Evolutionary conservation across 768 basidiomycete genomes (phyloP).

Genomic region (Boletus sp.): DNA sequence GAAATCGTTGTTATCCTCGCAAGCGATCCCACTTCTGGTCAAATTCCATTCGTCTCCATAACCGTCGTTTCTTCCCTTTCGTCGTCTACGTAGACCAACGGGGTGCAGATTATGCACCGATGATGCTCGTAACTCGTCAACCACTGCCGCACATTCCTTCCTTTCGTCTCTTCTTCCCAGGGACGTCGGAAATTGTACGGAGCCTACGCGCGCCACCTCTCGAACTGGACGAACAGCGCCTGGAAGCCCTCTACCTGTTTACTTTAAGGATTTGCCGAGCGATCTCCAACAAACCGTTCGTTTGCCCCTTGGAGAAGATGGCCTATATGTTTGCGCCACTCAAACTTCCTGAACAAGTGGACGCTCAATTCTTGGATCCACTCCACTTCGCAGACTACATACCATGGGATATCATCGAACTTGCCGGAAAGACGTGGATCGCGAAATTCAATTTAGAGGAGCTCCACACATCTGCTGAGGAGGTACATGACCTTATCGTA

Average conservation of each 20-base stretch:
- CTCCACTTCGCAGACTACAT: slow-evolving; percentile 44
- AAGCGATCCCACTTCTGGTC: slow-evolving; percentile 70
- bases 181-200: slow-evolving; percentile 41
- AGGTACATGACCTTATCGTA: slow-evolving; percentile 62
- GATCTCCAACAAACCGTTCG: slow-evolving; percentile 65
- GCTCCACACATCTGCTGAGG: slow-evolving; percentile 26
- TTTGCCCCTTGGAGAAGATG: slow-evolving; percentile 53
- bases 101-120: slow-evolving; percentile 46
- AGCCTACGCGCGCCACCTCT: slow-evolving; percentile 51
- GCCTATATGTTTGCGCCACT: slow-evolving; percentile 71
- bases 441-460: slow-evolving; percentile 45
- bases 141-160: slow-evolving; percentile 58
- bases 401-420: slow-evolving; percentile 60
- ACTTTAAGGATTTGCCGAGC: slow-evolving; percentile 62
- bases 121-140: slow-evolving; percentile 64
- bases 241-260: slow-evolving; percentile 54
- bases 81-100: slow-evolving; percentile 38
- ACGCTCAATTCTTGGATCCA: slow-evolving; percentile 25
- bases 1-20: slow-evolving; percentile 54
- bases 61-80: slow-evolving; percentile 33
- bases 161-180: slow-evolving; percentile 62
- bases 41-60: slow-evolving; percentile 35
- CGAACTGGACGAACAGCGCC: slow-evolving; percentile 42
- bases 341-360: slow-evolving; percentile 25
- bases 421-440: slow-evolving; percentile 53